Percentiles rank a stretch among this genome's conserved stretches.
Evolutionary conservation across 306 rosid species (phyloP).

Genomic region (Fragaria ananassa): DNA sequence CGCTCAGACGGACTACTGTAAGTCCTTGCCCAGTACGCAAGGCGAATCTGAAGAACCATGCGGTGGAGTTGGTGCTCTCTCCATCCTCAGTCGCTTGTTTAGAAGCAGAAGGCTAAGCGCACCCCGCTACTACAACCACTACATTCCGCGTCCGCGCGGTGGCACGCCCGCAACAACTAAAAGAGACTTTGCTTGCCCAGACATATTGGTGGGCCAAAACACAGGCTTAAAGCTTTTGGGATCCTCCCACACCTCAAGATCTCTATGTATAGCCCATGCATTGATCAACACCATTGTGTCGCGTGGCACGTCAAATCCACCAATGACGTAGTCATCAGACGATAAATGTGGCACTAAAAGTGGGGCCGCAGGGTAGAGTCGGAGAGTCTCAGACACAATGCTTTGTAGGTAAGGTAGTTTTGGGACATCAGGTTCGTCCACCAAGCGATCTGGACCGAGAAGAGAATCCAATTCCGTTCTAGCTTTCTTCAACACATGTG

Average conservation of each 20-base stretch:
- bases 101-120: too few relatives aligned
- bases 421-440: slow-evolving; percentile 28
- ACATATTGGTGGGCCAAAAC: too few relatives aligned
- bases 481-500: slow-evolving; percentile 22
- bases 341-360: slow-evolving; percentile 28
- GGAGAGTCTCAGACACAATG: slow-evolving; percentile 34
- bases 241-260: slow-evolving; percentile 30
- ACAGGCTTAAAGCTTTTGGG: slow-evolving; percentile 27
- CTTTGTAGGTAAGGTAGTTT: slow-evolving; percentile 32
- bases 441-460: slow-evolving; percentile 18
- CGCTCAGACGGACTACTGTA: too few relatives aligned
- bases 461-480: slow-evolving; percentile 22
- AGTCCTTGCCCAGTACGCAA: too few relatives aligned
- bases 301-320: slow-evolving; percentile 23
- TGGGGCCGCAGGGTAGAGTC: slow-evolving; percentile 32
- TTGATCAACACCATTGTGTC: slow-evolving; percentile 33
- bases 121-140: too few relatives aligned
- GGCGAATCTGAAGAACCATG: too few relatives aligned
- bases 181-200: too few relatives aligned
- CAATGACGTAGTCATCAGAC: slow-evolving; percentile 20
- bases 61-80: too few relatives aligned
- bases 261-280: slow-evolving; percentile 44
- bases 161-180: too few relatives aligned
- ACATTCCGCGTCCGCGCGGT: too few relatives aligned
- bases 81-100: too few relatives aligned